Evolutionary conservation across 2,329 filamentous ascomycete species (phyloP), one percentile per base, ranked within the genome.

Genomic region (Neonectria hederae): DNA sequence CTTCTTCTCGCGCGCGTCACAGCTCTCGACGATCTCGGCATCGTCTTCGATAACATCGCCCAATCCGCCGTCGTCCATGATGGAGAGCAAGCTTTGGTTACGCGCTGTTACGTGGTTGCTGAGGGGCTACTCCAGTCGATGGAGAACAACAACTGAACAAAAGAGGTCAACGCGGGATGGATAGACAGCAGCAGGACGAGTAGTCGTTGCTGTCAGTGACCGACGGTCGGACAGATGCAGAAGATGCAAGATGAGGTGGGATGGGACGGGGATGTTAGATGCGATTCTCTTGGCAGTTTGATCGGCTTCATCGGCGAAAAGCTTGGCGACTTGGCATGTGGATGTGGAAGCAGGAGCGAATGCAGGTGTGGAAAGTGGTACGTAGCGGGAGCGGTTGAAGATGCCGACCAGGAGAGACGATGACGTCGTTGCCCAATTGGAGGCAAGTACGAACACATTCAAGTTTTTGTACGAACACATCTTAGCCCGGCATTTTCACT

Each of bases 21-120:
- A 43, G 19, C 38, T 35, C 48, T 66, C 64, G 42, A 60, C 35
- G 6, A 46, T 10, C 5, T 51, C 63, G 9, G 71, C 56, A 21
- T 70, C 65, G 38, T 77, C 72, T 13, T 76, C 66, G 24, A 65
- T 61, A 14, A 78, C 76, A 4, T 80, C 73, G 62, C 74, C 73
- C 10, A 81, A 72, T 53, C 77, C 74, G 49, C 74, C 79, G 75
- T 83, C 80, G 65, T 83, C 76, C 82, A 84, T 83, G 62, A 62
- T 22, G 48, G 45, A 30, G 71, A 68, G 46, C 51, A 19, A 48
- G 45, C 30, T 28, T 21, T 2, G 42, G 9, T 7, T 51, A 6
- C 17, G 17, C 28, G n/a, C 17, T 21, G 28, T 7, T 14, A 24
- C 45, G 45, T 48, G 22, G n/a, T 17, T 17, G 45, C 13, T 9